These are phyloP conservation scores for Fusarium sp. DNA, from an alignment of 2,329 filamentous ascomycete species.

Conservation along the genomic window DNA sequence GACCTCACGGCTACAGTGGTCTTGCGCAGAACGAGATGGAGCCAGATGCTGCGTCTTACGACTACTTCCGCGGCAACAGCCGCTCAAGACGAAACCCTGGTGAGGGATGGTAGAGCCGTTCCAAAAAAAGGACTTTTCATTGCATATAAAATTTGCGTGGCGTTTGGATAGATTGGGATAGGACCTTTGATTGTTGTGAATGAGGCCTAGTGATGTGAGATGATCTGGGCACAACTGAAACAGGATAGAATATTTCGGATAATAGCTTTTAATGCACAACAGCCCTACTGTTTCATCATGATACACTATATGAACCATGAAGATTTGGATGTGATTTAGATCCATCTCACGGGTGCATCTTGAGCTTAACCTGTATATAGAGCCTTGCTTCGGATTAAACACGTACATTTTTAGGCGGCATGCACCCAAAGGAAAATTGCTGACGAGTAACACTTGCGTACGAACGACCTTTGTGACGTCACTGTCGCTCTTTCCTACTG, in stretches of 20 bases:
- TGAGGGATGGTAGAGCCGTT: constrained; percentile 56
- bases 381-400: too few species aligned
- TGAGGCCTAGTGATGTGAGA: constrained; percentile 36
- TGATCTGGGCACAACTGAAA: constrained; percentile 28
- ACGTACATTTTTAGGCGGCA: too few species aligned
- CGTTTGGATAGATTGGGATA: constrained; percentile 52
- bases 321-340: too few species aligned
- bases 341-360: too few species aligned
- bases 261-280: constrained; percentile 43
- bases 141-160: constrained; percentile 46
- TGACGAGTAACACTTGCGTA: too few species aligned
- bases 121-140: constrained; percentile 15
- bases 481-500: too few species aligned
- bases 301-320: too few species aligned
- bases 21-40: constrained; percentile 67
- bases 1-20: constrained; percentile 72
- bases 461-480: too few species aligned
- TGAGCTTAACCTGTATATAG: too few species aligned
- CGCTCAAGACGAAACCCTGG: constrained; percentile 53
- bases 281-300: constrained; percentile 11
- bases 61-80: constrained; percentile 67
- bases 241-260: constrained; percentile 36
- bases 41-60: constrained; percentile 66
- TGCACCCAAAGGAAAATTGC: too few species aligned
- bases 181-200: constrained; percentile 28